These are phyloP conservation scores for Platanthera guangdongensis DNA, from an alignment of 106 monocot species.

Conservation along the genomic window DNA sequence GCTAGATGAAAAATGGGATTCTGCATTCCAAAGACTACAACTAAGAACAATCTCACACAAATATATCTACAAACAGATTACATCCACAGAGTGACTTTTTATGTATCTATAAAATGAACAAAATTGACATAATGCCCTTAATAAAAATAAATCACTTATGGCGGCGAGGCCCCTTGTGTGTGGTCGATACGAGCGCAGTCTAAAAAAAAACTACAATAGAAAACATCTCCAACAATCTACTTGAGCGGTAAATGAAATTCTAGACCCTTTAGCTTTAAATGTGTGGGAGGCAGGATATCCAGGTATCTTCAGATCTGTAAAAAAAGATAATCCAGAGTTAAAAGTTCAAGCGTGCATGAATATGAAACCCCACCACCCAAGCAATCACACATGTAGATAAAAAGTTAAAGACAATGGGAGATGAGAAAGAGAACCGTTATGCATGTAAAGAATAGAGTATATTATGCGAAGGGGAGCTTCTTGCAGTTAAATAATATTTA, in stretches of 20 bases:
- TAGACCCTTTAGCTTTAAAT: not conserved
- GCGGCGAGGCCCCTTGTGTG: no score
- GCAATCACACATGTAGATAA: not conserved
- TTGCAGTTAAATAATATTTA: not conserved
- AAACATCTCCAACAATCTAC: no score
- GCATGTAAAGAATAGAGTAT: slow-evolving; percentile 1
- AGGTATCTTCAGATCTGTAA: slow-evolving; percentile 1
- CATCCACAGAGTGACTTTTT: no score
- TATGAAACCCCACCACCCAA: not conserved
- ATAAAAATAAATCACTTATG: no score
- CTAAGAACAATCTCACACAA: no score
- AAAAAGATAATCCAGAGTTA: not conserved
- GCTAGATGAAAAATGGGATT: no score
- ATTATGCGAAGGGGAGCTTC: not conserved
- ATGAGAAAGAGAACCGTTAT: not conserved
- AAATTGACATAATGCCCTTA: no score
- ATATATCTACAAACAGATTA: no score
- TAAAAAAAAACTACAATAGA: no score
- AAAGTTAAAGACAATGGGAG: not conserved
- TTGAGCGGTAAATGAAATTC: not conserved
- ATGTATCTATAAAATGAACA: no score
- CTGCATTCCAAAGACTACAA: no score
- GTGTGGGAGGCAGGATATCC: not conserved
- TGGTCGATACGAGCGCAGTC: no score
- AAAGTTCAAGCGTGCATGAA: not conserved